Conservation (phyloP, 768 basidiomycete species). For the Clitopilus passeckerianus region DNA sequence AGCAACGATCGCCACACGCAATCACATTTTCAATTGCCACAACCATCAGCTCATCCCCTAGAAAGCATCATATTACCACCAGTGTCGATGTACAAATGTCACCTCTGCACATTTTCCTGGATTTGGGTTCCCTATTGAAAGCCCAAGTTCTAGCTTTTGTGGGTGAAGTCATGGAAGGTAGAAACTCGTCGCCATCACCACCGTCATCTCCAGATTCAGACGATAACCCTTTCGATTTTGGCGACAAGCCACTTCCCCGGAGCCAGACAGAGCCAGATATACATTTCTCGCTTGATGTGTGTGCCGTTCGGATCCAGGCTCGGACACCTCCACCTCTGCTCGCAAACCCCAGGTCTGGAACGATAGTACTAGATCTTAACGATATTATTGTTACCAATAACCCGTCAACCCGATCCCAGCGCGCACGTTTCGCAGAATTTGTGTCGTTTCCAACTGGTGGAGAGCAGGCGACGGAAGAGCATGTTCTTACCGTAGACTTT, state of each 20-base stretch:
- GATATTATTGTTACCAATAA: constrained; percentile 36
- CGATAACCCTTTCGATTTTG: constrained; percentile 3
- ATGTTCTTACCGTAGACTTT: constrained; percentile 35
- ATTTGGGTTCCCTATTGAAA: constrained; percentile 44
- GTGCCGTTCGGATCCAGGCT: constrained; percentile 59
- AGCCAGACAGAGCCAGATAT: not conserved
- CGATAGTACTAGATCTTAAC: constrained; percentile 60
- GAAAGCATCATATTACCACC: constrained; percentile 2
- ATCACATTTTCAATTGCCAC: not conserved
- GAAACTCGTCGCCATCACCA: not conserved
- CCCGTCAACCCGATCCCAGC: not conserved
- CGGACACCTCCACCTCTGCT: constrained; percentile 58
- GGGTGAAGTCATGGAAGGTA: constrained; percentile 25
- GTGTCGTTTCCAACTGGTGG: not conserved
- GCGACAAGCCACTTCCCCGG: not conserved
- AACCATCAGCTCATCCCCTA: not conserved
- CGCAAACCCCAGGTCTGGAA: constrained; percentile 56
- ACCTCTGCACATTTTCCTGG: constrained; percentile 76
- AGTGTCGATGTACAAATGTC: not conserved
- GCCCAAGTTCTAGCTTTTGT: constrained; percentile 42
- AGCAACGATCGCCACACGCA: not conserved
- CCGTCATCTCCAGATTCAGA: not conserved
- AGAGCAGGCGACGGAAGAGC: constrained; percentile 4
- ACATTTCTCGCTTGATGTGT: not conserved
- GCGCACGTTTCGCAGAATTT: not conserved